phyloP scores from a whole-genome alignment of 345 rosid species.

The Lepidium sativum region DNA sequence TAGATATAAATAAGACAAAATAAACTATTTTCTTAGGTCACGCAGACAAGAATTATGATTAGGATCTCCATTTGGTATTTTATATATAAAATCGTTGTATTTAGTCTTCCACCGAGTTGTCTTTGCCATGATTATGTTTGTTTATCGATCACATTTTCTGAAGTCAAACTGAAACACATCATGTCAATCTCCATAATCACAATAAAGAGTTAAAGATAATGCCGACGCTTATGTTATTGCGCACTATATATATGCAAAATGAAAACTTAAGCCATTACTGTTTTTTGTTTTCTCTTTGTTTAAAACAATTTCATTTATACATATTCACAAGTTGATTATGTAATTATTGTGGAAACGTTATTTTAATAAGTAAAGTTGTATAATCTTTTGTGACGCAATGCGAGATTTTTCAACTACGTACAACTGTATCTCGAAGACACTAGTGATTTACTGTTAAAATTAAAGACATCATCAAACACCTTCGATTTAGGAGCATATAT shows the following conservation, averaged over 20 bases:
- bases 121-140: conserved; percentile 26
- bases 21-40: conserved; percentile 1
- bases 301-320: background rate
- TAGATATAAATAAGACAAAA: conserved; percentile 14
- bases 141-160: conserved; percentile 2
- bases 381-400: background rate
- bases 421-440: conserved; percentile 36
- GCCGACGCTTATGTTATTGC: background rate
- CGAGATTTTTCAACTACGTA: conserved; percentile 34
- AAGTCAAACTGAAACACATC: conserved; percentile 11
- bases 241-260: background rate
- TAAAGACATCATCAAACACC: conserved; percentile 66
- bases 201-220: background rate
- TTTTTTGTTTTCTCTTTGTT: background rate
- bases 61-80: conserved; percentile 10
- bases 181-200: background rate
- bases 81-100: background rate
- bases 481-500: conserved; percentile 91
- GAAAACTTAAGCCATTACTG: background rate
- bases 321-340: too few relatives aligned
- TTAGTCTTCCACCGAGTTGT: conserved; percentile 20
- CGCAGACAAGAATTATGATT: conserved; percentile 22
- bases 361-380: too few relatives aligned
- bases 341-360: background rate
- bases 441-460: conserved; percentile 20